Conservation (phyloP, 2,329 filamentous ascomycete genomes). For the Apiospora saccharicola region DNA sequence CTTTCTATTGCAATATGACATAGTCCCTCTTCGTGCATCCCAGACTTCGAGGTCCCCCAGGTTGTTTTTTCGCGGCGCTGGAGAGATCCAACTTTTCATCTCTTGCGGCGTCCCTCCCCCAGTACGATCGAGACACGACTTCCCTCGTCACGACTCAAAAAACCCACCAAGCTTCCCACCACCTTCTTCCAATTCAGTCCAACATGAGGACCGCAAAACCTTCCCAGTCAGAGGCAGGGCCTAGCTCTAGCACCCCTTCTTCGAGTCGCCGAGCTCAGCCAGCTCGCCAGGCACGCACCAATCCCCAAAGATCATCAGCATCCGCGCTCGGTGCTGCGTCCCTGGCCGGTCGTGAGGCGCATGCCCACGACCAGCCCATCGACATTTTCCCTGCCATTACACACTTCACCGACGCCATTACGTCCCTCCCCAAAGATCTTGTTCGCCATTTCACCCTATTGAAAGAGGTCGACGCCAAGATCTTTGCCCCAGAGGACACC, state of each 20-base stretch:
- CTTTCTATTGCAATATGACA: slow-evolving; percentile 21
- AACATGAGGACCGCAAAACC: slow-evolving; percentile 65
- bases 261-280: slow-evolving; percentile 69
- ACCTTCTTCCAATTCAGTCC: slow-evolving; percentile 15
- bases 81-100: slow-evolving; percentile 21
- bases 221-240: slow-evolving; percentile 45
- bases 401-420: slow-evolving; percentile 89
- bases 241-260: slow-evolving; percentile 44
- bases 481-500: slow-evolving; percentile 85
- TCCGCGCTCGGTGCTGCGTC: slow-evolving; percentile 53
- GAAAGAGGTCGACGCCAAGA: slow-evolving; percentile 98
- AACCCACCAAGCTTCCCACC: slow-evolving; percentile 16
- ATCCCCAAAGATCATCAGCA: slow-evolving; percentile 62
- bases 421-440: slow-evolving; percentile 91
- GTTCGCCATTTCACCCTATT: slow-evolving; percentile 94
- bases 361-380: slow-evolving; percentile 64
- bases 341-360: slow-evolving; percentile 52
- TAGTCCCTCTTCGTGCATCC: slow-evolving; percentile 14
- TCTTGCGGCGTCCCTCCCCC: slow-evolving; percentile 20
- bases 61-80: slow-evolving; percentile 15
- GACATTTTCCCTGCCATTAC: slow-evolving; percentile 72
- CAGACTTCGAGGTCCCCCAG: slow-evolving; percentile 15
- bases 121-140: slow-evolving; percentile 15
- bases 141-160: slow-evolving; percentile 3
- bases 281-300: slow-evolving; percentile 70